phyloP scores from a whole-genome alignment of 202 grass and related monocot species.

The Panicum virgatum region DNA sequence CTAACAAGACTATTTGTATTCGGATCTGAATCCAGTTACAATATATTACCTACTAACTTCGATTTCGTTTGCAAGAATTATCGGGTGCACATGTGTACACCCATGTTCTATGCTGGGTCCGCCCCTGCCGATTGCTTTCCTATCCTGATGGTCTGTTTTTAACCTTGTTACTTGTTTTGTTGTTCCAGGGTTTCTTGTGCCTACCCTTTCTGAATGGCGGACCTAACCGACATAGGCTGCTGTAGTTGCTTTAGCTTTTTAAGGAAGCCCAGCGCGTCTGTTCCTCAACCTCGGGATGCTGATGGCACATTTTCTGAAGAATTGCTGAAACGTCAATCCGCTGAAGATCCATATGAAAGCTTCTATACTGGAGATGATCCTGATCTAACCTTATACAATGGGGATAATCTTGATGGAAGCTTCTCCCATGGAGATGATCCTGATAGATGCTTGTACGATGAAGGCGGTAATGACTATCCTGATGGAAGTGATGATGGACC shows the following conservation, averaged over 20 bases:
- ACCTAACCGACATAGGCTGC: slow-evolving; percentile 64
- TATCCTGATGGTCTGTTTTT: neutral
- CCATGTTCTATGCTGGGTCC: too few species aligned
- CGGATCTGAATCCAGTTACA: too few species aligned
- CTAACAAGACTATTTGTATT: too few species aligned
- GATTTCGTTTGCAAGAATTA: too few species aligned
- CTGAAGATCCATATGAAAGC: slow-evolving; percentile 42
- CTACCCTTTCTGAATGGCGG: slow-evolving; percentile 35
- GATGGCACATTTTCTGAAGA: slow-evolving; percentile 44
- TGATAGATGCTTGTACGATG: slow-evolving; percentile 43
- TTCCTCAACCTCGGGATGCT: neutral
- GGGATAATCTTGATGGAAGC: slow-evolving; percentile 48
- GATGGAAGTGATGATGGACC: slow-evolving; percentile 35
- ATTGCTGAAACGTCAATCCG: slow-evolving; percentile 38
- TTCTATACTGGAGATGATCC: slow-evolving; percentile 54
- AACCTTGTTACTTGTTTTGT: neutral
- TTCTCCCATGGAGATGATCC: slow-evolving; percentile 59
- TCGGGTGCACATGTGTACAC: too few species aligned
- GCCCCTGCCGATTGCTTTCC: neutral
- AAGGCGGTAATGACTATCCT: slow-evolving; percentile 31
- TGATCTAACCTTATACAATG: slow-evolving; percentile 50
- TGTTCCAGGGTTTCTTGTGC: neutral
- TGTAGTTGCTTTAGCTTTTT: slow-evolving; percentile 84
- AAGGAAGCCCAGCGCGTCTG: slow-evolving; percentile 44
- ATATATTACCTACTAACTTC: too few species aligned